These are phyloP conservation scores for Hyphopichia burtonii DNA, from an alignment of 1,139 yeast species.

Conservation along the genomic window DNA sequence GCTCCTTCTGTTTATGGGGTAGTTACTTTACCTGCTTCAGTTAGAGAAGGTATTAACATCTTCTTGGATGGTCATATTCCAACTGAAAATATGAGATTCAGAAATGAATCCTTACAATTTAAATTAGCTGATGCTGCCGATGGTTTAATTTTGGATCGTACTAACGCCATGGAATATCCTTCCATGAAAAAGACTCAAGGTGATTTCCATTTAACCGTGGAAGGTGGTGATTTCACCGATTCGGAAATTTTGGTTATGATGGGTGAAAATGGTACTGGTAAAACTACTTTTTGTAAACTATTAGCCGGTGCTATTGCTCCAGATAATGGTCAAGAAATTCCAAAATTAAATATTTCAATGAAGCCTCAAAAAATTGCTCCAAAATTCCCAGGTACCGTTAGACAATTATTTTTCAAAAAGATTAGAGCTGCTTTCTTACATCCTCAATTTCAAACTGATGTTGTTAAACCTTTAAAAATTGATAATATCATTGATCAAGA, in stretches of 20 bases:
- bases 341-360: constrained; percentile 90
- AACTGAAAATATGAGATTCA: constrained; percentile 92
- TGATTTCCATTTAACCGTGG: constrained; percentile 81
- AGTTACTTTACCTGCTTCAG: constrained; percentile 92
- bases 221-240: constrained; percentile 88
- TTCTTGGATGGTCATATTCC: constrained; percentile 98
- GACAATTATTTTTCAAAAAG: constrained; percentile 95
- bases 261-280: constrained; percentile 99
- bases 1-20: constrained; percentile 98
- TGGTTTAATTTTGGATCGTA: constrained; percentile 70
- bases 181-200: constrained; percentile 89
- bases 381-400: constrained; percentile 95
- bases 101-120: constrained; percentile 93
- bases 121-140: constrained; percentile 93
- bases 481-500: constrained; percentile 96
- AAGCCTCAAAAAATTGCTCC: constrained; percentile 99
- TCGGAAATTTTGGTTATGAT: constrained; percentile 97
- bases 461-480: constrained; percentile 88
- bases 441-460: constrained; percentile 98
- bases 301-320: constrained; percentile 92
- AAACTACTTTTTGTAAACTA: constrained; percentile 92
- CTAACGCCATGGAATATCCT: constrained; percentile 77
- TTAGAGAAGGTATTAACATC: constrained; percentile 97
- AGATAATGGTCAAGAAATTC: constrained; percentile 75
- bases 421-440: constrained; percentile 90